Percentiles rank a stretch among this genome's conserved stretches.
Evolutionary conservation across 768 basidiomycete genomes (phyloP).

Genomic region (Ramaria rubella): DNA sequence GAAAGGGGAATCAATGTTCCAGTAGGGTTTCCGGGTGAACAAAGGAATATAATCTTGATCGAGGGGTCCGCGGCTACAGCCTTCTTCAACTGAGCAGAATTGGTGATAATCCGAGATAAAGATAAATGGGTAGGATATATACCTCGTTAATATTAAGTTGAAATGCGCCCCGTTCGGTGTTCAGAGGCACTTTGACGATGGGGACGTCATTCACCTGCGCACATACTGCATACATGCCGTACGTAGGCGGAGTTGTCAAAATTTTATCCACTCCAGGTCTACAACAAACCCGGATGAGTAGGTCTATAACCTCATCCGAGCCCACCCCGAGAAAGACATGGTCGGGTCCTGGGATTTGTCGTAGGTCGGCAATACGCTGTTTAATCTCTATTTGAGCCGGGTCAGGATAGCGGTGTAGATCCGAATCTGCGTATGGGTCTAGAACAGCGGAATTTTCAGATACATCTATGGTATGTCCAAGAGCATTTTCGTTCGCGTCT

Average conservation of each 20-base stretch:
- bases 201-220: slow-evolving; percentile 93
- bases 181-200: slow-evolving; percentile 69
- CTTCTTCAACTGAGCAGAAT: slow-evolving; percentile 52
- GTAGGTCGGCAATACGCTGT: slow-evolving; percentile 60
- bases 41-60: slow-evolving; percentile 90
- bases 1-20: slow-evolving; percentile 76
- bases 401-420: slow-evolving; percentile 89
- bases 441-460: slow-evolving; percentile 26
- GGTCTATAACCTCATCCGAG: slow-evolving; percentile 93
- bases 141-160: slow-evolving; percentile 71
- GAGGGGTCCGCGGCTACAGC: slow-evolving; percentile 60
- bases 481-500: slow-evolving; percentile 96
- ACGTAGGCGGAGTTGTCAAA: slow-evolving; percentile 88
- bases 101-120: background rate
- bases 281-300: slow-evolving; percentile 88
- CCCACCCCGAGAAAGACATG: slow-evolving; percentile 94
- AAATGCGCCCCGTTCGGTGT: slow-evolving; percentile 78
- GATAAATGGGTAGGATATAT: slow-evolving; percentile 20
- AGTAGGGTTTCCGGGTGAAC: slow-evolving; percentile 96
- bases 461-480: slow-evolving; percentile 74
- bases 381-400: slow-evolving; percentile 83
- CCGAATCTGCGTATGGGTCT: slow-evolving; percentile 36
- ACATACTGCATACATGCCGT: slow-evolving; percentile 95
- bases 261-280: slow-evolving; percentile 74
- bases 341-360: slow-evolving; percentile 54